Conservation (phyloP, 805 yeast genomes). For the Maudiozyma bulderi region DNA sequence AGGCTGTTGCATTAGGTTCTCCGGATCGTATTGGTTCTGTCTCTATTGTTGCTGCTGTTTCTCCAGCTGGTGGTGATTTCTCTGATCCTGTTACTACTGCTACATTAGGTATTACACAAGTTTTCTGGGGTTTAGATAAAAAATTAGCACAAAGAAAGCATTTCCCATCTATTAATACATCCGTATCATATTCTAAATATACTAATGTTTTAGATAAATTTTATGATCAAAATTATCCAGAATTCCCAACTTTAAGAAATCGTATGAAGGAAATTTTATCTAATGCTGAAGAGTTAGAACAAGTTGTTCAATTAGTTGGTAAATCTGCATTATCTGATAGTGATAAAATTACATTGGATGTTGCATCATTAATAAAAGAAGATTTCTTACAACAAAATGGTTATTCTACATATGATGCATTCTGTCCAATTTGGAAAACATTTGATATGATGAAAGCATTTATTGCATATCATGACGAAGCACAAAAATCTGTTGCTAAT, state of each 20-base stretch:
- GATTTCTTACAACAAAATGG: slow-evolving; percentile 99
- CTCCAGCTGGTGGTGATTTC: slow-evolving; percentile 99
- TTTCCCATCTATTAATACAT: slow-evolving; percentile 96
- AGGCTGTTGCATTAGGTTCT: slow-evolving; percentile 87
- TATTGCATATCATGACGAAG: slow-evolving; percentile 86
- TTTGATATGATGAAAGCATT: slow-evolving; percentile 96
- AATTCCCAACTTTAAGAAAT: slow-evolving; percentile 82
- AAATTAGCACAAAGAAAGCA: slow-evolving; percentile 99
- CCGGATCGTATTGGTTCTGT: slow-evolving; percentile 97
- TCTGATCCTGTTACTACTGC: slow-evolving; percentile 99
- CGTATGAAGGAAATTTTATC: slow-evolving; percentile 90
- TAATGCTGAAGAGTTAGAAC: slow-evolving; percentile 96
- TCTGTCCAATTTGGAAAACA: slow-evolving; percentile 99
- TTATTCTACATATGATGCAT: slow-evolving; percentile 94
- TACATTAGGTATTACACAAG: slow-evolving; percentile 98
- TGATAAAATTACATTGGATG: slow-evolving; percentile 94
- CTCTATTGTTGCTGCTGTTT: slow-evolving; percentile 98
- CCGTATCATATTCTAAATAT: slow-evolving; percentile 94
- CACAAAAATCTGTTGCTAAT: slow-evolving; percentile 89
- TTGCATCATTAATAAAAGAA: slow-evolving; percentile 83
- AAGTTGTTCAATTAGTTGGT: slow-evolving; percentile 98
- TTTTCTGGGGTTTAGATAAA: slow-evolving; percentile 99
- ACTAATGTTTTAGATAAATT: slow-evolving; percentile 77
- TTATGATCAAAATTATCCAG: slow-evolving; percentile 81
- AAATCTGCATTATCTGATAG: slow-evolving; percentile 94